These are phyloP conservation scores for Coemansia nantahalensis DNA, from an alignment of 192 early-diverging fungal species.

Conservation along the genomic window DNA sequence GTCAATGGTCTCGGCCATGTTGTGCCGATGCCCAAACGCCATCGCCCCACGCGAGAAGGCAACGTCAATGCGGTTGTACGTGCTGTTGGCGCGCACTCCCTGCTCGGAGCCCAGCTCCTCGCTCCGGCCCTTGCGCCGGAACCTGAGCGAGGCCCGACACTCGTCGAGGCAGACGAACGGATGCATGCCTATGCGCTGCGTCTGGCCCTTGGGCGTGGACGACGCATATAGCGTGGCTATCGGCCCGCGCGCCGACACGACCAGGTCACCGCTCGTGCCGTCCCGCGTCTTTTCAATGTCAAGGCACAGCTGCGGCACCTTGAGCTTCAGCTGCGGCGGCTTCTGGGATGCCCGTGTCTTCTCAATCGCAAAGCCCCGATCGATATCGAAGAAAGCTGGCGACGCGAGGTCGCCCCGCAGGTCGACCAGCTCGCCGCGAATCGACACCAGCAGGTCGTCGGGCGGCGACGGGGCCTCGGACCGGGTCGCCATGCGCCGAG, in stretches of 20 bases:
- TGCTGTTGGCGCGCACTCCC: slow-evolving; percentile 46
- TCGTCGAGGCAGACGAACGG: slow-evolving; percentile 41
- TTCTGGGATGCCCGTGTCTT: slow-evolving; percentile 5
- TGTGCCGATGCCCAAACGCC: slow-evolving; percentile 45
- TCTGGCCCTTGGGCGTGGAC: slow-evolving; percentile 34
- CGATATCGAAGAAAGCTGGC: slow-evolving; percentile 38
- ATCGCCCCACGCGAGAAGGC: slow-evolving; percentile 43
- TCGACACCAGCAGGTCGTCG: slow-evolving; percentile 35
- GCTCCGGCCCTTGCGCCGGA: slow-evolving; percentile 36
- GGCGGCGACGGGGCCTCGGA: slow-evolving; percentile 14
- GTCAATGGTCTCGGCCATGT: slow-evolving; percentile 53
- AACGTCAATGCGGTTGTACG: slow-evolving; percentile 40
- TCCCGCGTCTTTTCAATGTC: slow-evolving; percentile 19
- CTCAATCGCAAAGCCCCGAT: slow-evolving; percentile 4
- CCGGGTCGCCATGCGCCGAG: slow-evolving; percentile 39
- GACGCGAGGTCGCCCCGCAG: slow-evolving; percentile 37
- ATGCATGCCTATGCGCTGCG: slow-evolving; percentile 11
- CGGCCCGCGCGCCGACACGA: slow-evolving; percentile 23
- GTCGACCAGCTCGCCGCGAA: slow-evolving; percentile 38
- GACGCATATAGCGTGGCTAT: slow-evolving; percentile 42
- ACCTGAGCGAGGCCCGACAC: slow-evolving; percentile 19
- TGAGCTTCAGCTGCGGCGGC: slow-evolving; percentile 36
- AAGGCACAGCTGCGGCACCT: slow-evolving; percentile 33
- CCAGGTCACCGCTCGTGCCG: slow-evolving; percentile 24
- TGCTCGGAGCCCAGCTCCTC: slow-evolving; percentile 22